phyloP scores from a whole-genome alignment of 352 stramenopile species.

The Pythium insidiosum region DNA sequence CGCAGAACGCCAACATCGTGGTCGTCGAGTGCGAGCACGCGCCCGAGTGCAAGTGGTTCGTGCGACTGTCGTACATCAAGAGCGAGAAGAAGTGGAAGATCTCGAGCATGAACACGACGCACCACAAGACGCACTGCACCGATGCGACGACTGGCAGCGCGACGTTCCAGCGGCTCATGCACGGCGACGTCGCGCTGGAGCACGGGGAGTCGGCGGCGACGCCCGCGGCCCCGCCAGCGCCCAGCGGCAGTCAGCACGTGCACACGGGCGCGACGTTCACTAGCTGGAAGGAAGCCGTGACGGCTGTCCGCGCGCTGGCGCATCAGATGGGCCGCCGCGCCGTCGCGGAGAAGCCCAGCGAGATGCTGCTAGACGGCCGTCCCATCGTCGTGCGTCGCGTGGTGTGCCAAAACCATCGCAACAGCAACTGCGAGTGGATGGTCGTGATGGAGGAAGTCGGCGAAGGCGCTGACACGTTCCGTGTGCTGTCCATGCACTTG shows the following conservation, averaged over 20 bases:
- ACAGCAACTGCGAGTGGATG: conserved; percentile 63
- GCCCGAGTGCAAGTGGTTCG: conserved; percentile 69
- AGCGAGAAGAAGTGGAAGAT: conserved; percentile 68
- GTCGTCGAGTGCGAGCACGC: conserved; percentile 58
- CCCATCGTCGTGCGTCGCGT: conserved; percentile 38
- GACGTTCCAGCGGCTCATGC: conserved; percentile 27
- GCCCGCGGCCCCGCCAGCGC: not conserved
- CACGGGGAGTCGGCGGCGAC: conserved; percentile 1
- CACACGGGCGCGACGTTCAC: conserved; percentile 35
- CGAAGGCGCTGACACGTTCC: conserved; percentile 30
- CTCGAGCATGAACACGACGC: conserved; percentile 55
- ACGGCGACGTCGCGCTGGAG: not conserved
- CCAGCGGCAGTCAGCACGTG: conserved; percentile 26
- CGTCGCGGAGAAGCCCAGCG: conserved; percentile 37
- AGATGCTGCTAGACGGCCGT: conserved; percentile 33
- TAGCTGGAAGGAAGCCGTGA: conserved; percentile 55
- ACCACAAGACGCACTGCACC: conserved; percentile 53
- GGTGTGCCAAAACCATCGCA: conserved; percentile 68
- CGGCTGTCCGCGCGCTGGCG: conserved; percentile 36
- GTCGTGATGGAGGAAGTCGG: conserved; percentile 44
- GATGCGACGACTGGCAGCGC: conserved; percentile 7
- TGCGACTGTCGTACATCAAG: conserved; percentile 52
- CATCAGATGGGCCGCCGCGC: conserved; percentile 48
- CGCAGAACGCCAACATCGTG: conserved; percentile 31
- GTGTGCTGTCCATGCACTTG: conserved; percentile 43